Percentiles rank a stretch among this genome's conserved stretches.
These are phyloP conservation scores for Malania oleifera DNA, from an alignment of 164 flowering plant species.

Conservation along the genomic window DNA sequence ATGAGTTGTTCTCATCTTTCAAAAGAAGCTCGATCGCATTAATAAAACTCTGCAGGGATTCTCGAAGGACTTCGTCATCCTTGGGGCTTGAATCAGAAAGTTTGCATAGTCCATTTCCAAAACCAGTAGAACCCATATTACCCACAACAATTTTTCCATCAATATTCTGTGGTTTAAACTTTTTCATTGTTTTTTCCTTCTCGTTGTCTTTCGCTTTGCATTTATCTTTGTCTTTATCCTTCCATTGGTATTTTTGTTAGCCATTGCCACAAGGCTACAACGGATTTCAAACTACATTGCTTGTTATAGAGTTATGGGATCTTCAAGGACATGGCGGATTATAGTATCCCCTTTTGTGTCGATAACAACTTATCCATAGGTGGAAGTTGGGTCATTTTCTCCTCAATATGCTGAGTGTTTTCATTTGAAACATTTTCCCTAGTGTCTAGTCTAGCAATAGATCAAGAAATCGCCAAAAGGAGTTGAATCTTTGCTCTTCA, in stretches of 20 bases:
- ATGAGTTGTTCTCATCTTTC: too few species aligned
- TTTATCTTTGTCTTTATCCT: constrained; percentile 93
- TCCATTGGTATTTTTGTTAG: constrained; percentile 75
- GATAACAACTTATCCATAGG: constrained; percentile 76
- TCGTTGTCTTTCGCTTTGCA: constrained; percentile 60
- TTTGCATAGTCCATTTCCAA: constrained; percentile 56
- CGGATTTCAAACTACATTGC: constrained; percentile 97
- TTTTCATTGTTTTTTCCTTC: constrained; percentile 48
- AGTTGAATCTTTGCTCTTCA: constrained; percentile 73
- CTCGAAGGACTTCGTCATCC: constrained; percentile 56
- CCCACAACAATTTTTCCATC: constrained; percentile 52
- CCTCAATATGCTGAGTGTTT: constrained; percentile 45
- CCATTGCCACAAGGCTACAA: constrained; percentile 59
- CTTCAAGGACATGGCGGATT: constrained; percentile 93
- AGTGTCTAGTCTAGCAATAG: constrained; percentile 60
- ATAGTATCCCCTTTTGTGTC: constrained; percentile 72
- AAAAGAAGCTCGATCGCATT: constrained; percentile 83
- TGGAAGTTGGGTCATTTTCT: constrained; percentile 69
- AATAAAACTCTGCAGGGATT: constrained; percentile 70
- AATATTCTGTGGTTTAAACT: constrained; percentile 43
- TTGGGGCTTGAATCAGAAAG: constrained; percentile 50
- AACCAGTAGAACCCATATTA: constrained; percentile 18
- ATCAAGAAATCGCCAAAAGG: constrained; percentile 87
- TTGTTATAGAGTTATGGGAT: constrained; percentile 96
- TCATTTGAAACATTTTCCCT: constrained; percentile 53